These are phyloP conservation scores for Boletus vermiculosoides DNA, from an alignment of 768 basidiomycete genomes.

Conservation along the genomic window DNA sequence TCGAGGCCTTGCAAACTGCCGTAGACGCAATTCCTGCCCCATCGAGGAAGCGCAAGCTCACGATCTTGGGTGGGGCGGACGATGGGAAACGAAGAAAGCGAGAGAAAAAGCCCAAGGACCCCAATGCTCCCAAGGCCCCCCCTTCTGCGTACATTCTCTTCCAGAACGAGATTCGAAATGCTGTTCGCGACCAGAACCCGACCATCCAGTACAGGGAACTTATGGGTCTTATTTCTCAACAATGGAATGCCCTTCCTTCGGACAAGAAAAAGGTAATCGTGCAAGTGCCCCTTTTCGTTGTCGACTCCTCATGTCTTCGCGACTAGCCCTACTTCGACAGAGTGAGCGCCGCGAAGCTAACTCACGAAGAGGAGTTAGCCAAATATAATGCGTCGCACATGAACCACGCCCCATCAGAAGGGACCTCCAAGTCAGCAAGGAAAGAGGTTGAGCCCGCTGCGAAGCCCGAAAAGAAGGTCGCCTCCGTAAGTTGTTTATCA, in stretches of 20 bases:
- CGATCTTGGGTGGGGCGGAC: slow-evolving; percentile 29
- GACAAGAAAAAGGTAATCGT: slow-evolving; percentile 72
- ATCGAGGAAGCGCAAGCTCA: slow-evolving; percentile 54
- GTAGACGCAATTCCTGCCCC: slow-evolving; percentile 32
- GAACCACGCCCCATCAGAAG: slow-evolving; percentile 48
- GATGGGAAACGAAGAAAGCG: slow-evolving; percentile 38
- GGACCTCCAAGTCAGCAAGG: slow-evolving; percentile 35
- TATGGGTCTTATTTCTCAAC: slow-evolving; percentile 64
- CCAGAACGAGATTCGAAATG: slow-evolving; percentile 85
- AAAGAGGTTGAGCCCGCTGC: slow-evolving; percentile 29
- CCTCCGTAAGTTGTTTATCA: slow-evolving; percentile 18
- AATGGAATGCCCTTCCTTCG: slow-evolving; percentile 68
- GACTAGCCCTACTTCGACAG: slow-evolving; percentile 35
- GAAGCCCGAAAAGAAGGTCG: slow-evolving; percentile 28
- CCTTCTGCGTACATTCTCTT: slow-evolving; percentile 91
- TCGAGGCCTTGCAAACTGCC: slow-evolving; percentile 29
- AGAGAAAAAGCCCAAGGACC: slow-evolving; percentile 74
- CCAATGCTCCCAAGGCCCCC: slow-evolving; percentile 92
- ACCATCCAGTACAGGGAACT: slow-evolving; percentile 69
- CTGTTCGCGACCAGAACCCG: slow-evolving; percentile 65
- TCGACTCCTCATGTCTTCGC: not conserved
- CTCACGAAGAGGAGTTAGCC: slow-evolving; percentile 61
- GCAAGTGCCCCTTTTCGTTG: not conserved
- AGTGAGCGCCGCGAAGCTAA: slow-evolving; percentile 58
- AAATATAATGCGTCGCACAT: slow-evolving; percentile 60